A percentile compares a stretch with the other conserved stretches of the same genome.
These are phyloP conservation scores for Sclerotinia glacialis DNA, from an alignment of 2,329 filamentous ascomycete genomes.

Conservation along the genomic window DNA sequence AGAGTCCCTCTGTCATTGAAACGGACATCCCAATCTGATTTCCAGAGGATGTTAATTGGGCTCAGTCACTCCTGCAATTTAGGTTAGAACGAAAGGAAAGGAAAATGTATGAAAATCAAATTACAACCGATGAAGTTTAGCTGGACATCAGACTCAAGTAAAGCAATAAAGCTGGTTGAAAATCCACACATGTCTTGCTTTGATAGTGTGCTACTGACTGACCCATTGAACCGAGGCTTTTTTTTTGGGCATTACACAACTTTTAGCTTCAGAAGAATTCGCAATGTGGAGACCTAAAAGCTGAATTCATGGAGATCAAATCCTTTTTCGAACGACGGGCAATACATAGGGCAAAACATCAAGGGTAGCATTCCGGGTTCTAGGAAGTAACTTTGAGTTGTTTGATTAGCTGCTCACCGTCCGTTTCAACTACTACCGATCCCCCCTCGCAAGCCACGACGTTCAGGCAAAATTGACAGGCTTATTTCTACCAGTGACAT, in stretches of 20 bases:
- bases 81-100: neutral
- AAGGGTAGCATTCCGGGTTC: slow-evolving; percentile 6
- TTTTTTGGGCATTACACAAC: slow-evolving; percentile 6
- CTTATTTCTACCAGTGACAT: slow-evolving; percentile 15
- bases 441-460: slow-evolving; percentile 16
- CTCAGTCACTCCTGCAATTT: slow-evolving; percentile 13
- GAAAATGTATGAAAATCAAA: neutral
- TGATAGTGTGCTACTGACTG: slow-evolving; percentile 8
- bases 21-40: neutral
- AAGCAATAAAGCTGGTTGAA: neutral
- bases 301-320: slow-evolving; percentile 19
- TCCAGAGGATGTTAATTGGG: neutral
- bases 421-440: slow-evolving; percentile 20
- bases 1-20: neutral
- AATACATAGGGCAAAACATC: slow-evolving; percentile 19
- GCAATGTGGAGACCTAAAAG: slow-evolving; percentile 17
- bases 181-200: slow-evolving; percentile 10
- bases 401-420: slow-evolving; percentile 15
- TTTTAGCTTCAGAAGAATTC: slow-evolving; percentile 18
- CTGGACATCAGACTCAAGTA: neutral
- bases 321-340: neutral
- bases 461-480: slow-evolving; percentile 19
- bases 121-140: neutral
- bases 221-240: slow-evolving; percentile 11
- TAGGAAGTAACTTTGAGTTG: neutral